phyloP scores from a whole-genome alignment of 148 eudicot species.

The Pharnaceum exiguum region DNA sequence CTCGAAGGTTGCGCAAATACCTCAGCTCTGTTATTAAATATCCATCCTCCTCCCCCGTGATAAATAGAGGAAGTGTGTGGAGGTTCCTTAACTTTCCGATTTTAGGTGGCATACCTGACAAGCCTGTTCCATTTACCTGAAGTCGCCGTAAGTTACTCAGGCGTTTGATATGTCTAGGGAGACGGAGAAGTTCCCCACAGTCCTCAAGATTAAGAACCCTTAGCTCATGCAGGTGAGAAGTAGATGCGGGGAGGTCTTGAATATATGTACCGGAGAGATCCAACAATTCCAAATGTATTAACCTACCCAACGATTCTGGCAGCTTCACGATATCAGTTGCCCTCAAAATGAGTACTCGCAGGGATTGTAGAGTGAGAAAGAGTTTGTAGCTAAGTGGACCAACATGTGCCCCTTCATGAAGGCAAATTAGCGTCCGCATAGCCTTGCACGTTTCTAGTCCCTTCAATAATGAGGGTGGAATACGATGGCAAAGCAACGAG shows the following conservation, averaged over 20 bases:
- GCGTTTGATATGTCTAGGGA: conserved; percentile 4
- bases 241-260: conserved; percentile 11
- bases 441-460: conserved; percentile 13
- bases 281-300: conserved; percentile 10
- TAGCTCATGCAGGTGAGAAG: background rate
- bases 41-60: conserved; percentile 7
- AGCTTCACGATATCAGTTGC: conserved; percentile 9
- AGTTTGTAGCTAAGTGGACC: conserved; percentile 10
- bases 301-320: conserved; percentile 13
- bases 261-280: conserved; percentile 20
- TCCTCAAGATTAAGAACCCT: background rate
- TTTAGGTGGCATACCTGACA: conserved; percentile 13
- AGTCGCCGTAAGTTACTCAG: conserved; percentile 13
- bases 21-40: conserved; percentile 11
- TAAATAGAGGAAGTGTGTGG: conserved; percentile 15
- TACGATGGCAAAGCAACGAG: conserved; percentile 1
- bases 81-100: conserved; percentile 13
- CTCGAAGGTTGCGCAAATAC: conserved; percentile 14
- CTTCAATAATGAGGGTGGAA: background rate
- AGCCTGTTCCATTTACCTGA: background rate
- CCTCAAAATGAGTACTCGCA: conserved; percentile 13
- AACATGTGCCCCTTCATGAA: background rate
- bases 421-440: conserved; percentile 12
- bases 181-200: conserved; percentile 8
- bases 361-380: conserved; percentile 12